Base-by-base conservation (phyloP, 139 green algal genomes). In the Tetradesmus lagerheimii region DNA sequence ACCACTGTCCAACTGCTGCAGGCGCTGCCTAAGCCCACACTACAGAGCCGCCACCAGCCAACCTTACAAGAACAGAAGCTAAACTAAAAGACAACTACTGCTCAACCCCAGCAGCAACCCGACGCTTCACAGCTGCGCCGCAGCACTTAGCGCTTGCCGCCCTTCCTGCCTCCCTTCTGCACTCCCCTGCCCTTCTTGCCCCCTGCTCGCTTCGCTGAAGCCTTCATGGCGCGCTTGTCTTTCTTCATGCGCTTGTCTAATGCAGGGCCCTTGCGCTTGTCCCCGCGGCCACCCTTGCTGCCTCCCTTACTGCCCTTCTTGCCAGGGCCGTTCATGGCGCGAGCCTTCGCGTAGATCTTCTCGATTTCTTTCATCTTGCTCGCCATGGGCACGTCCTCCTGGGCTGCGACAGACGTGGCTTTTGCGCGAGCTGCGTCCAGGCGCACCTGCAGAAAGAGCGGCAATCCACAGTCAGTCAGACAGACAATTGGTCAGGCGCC, bases 331-430 rank as follows among this genome's bases (percentile, higher is more conserved):
- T 87, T 90, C 50, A 66, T 62, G 64, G 90, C 90, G 41, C 86
- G 91, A 5, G 96, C 96, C 67, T 94, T 92, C 37, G 95, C 93
- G 88, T 97, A 96, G 66, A 98, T 87, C 83, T 96, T 96, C 86
- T 96, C 93, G 66, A 98, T 96, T 92, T 98, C 95, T 15, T 89
- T 84, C 91, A 95, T 93, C 86, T 96, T 96, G 80, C 62, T 90
- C 35, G 92, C 88, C 89, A 93, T 92, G 27, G 94, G 90, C 90
- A 97, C 87, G 87, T 98, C 96, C 89, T 98, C 97, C 90, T 98
- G 95, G 57, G 93, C 95, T 67, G 93, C 91, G 12, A 98, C 92
- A 15, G 87, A 90, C 74, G 97, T 96, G 18, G 97, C 97, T 93
- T 98, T 98, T 66, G 95, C 89, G 2, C 93, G 91, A 5, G 97